phyloP scores from a whole-genome alignment of 441 rosid genomes.

The Croton laevigatus region DNA sequence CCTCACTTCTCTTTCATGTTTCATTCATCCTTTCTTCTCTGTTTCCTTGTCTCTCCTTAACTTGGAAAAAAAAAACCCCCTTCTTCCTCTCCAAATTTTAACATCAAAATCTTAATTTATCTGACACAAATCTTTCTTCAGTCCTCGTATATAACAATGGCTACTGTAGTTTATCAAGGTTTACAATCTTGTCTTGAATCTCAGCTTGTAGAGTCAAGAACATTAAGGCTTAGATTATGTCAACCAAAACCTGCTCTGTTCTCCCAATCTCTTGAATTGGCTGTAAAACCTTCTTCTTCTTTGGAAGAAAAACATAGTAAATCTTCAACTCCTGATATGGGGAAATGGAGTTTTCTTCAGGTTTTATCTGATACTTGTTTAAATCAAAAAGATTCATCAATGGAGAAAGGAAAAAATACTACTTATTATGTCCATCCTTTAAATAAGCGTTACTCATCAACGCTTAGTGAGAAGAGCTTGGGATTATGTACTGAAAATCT shows the following conservation, averaged over 20 bases:
- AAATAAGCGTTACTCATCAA: conserved; percentile 41
- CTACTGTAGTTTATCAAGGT: conserved; percentile 61
- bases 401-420: conserved; percentile 25
- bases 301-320: conserved; percentile 25
- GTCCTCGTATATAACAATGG: conserved; percentile 34
- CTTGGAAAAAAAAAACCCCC: background rate
- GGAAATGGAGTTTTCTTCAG: conserved; percentile 57
- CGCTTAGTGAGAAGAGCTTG: conserved; percentile 67
- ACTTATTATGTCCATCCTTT: conserved; percentile 43
- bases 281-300: conserved; percentile 28
- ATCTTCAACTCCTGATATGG: conserved; percentile 29
- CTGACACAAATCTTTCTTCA: conserved; percentile 23
- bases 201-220: conserved; percentile 48
- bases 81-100: background rate
- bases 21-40: conserved; percentile 27
- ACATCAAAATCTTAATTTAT: conserved; percentile 4
- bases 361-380: conserved; percentile 27
- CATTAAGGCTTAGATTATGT: conserved; percentile 50
- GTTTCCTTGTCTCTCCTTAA: conserved; percentile 18
- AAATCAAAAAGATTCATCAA: conserved; percentile 19
- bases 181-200: conserved; percentile 57
- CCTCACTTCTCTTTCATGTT: conserved; percentile 41
- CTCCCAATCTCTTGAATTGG: conserved; percentile 32
- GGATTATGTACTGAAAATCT: conserved; percentile 77
- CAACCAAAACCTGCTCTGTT: conserved; percentile 33